Percentiles rank a stretch among this genome's conserved stretches.
Conservation (phyloP, 495 filamentous ascomycete genomes). For the Penicillium pancosmium region DNA sequence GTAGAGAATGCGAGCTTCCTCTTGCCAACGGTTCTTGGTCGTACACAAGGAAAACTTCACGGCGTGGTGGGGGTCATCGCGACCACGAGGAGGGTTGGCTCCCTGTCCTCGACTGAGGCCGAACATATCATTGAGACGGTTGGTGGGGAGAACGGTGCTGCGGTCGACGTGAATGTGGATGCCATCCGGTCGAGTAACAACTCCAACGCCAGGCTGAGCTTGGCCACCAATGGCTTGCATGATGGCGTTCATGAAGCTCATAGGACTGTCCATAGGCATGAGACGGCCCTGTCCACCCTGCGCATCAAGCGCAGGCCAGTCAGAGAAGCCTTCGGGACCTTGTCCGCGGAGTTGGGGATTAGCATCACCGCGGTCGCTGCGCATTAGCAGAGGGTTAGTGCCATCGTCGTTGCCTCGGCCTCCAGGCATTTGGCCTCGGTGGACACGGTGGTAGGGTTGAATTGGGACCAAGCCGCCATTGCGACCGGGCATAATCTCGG, state of each 20-base stretch:
- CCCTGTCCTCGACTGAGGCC: conserved; percentile 48
- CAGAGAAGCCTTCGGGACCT: conserved; percentile 42
- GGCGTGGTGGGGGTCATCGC: conserved; percentile 64
- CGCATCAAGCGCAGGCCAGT: conserved; percentile 61
- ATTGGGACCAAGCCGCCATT: conserved; percentile 47
- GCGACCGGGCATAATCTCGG: conserved; percentile 48
- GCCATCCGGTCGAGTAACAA: conserved; percentile 60
- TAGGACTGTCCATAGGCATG: conserved; percentile 60
- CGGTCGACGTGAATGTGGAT: conserved; percentile 60
- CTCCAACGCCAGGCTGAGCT: conserved; percentile 51
- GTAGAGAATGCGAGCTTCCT: conserved; percentile 88
- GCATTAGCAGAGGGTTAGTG: conserved; percentile 71
- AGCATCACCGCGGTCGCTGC: conserved; percentile 43
- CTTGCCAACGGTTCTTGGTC: conserved; percentile 80
- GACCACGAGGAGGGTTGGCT: conserved; percentile 44
- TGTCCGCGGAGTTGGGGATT: conserved; percentile 31
- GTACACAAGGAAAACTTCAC: conserved; percentile 70
- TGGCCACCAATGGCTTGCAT: conserved; percentile 60
- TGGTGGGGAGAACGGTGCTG: conserved; percentile 48
- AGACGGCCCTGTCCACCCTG: conserved; percentile 46
- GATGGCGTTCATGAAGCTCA: conserved; percentile 64
- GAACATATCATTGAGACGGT: conserved; percentile 60
- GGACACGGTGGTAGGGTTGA: conserved; percentile 54
- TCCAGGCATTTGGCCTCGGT: conserved; percentile 47
- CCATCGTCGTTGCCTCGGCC: conserved; percentile 67